Conservation (phyloP, 208 protist genomes). For the Crithidia bombi region DNA sequence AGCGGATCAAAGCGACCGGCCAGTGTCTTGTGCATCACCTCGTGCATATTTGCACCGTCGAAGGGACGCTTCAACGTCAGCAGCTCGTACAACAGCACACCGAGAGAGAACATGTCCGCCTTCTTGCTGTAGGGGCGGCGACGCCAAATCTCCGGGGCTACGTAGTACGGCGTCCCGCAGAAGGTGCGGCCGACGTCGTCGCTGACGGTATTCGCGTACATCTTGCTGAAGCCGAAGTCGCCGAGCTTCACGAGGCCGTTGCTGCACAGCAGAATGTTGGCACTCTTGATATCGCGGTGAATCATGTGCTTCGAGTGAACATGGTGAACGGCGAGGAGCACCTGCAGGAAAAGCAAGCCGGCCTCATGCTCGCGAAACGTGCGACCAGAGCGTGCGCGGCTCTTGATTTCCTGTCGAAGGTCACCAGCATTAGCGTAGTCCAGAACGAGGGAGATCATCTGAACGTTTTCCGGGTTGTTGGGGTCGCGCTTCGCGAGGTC, state of each 20-base stretch:
- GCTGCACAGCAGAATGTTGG: conserved; percentile 82
- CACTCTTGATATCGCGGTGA: conserved; percentile 89
- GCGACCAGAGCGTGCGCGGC: conserved; percentile 36
- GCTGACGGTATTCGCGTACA: conserved; percentile 54
- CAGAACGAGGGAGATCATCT: conserved; percentile 78
- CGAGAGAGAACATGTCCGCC: conserved; percentile 92
- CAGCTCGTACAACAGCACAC: conserved; percentile 88
- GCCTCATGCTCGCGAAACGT: conserved; percentile 77
- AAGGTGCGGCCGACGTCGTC: conserved; percentile 73
- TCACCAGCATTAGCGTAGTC: conserved; percentile 90
- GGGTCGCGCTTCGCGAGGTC: conserved; percentile 65
- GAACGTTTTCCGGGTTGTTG: conserved; percentile 50
- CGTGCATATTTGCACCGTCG: conserved; percentile 70
- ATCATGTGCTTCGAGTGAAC: conserved; percentile 84
- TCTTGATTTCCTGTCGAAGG: conserved; percentile 78
- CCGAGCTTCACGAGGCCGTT: conserved; percentile 86
- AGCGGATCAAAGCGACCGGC: conserved; percentile 57
- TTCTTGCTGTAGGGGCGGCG: conserved; percentile 94
- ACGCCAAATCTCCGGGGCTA: conserved; percentile 93
- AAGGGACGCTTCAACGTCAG: conserved; percentile 85
- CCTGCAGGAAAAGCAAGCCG: conserved; percentile 71
- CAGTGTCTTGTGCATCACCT: conserved; percentile 80
- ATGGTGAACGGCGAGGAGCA: conserved; percentile 81
- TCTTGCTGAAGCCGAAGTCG: conserved; percentile 87
- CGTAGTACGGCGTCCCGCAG: conserved; percentile 91